phyloP scores from a whole-genome alignment of 177 flowering plant species.

The Vitis hybrid region DNA sequence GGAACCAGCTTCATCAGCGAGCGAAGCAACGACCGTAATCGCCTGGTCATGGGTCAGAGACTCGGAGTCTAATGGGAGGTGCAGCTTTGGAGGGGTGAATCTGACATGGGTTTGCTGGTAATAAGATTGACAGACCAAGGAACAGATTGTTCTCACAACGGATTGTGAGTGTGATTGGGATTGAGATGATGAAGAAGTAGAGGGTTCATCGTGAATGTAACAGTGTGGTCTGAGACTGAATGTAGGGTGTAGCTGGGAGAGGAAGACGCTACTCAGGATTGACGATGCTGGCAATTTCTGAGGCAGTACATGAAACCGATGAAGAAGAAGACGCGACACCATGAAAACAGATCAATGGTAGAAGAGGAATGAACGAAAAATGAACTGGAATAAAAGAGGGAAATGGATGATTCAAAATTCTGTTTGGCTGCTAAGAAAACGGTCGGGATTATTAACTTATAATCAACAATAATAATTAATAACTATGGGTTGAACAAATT shows the following conservation, averaged over 20 bases:
- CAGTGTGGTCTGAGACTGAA: constrained; percentile 3
- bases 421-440: no score
- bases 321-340: background rate
- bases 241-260: background rate
- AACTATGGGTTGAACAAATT: background rate
- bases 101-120: constrained; percentile 32
- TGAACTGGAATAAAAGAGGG: constrained; percentile 1
- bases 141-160: constrained; percentile 31
- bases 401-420: background rate
- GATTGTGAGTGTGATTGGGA: constrained; percentile 20
- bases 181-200: constrained; percentile 3
- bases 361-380: constrained; percentile 1
- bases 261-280: background rate
- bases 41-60: constrained; percentile 73
- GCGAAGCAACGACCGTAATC: constrained; percentile 61
- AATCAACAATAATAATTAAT: background rate
- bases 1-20: constrained; percentile 69
- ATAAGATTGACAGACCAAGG: constrained; percentile 44
- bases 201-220: background rate
- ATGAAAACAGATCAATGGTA: constrained; percentile 3
- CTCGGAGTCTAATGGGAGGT: constrained; percentile 34
- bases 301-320: constrained; percentile 5
- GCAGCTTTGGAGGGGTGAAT: constrained; percentile 26
- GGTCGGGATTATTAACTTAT: no score
- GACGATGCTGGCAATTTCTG: background rate